Conservation (phyloP, 495 filamentous ascomycete genomes). For the Xeromyces bisporus region DNA sequence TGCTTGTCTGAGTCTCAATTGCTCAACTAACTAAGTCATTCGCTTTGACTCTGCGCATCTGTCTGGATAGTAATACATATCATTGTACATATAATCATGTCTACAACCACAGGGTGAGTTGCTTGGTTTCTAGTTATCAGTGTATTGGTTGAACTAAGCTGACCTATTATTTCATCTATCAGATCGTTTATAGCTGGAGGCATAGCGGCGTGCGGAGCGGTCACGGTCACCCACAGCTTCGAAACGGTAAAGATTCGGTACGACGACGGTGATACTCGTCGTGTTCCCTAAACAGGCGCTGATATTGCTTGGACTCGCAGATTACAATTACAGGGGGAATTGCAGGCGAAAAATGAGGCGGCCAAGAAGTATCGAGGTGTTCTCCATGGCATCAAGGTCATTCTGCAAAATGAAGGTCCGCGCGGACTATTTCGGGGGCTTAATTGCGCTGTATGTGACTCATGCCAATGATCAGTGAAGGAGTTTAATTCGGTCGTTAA, state of each 20-base stretch:
- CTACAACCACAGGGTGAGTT: conserved; percentile 36
- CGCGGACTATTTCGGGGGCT: conserved; percentile 77
- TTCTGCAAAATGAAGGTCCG: conserved; percentile 79
- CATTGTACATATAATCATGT: too few species aligned
- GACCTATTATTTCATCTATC: too few species aligned
- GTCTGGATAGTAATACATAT: too few species aligned
- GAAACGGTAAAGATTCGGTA: conserved; percentile 98
- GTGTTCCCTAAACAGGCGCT: too few species aligned
- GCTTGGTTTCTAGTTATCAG: too few species aligned
- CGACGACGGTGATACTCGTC: too few species aligned
- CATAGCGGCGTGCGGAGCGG: conserved; percentile 90
- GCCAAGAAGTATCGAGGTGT: conserved; percentile 83
- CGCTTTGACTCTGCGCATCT: too few species aligned
- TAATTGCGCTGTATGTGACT: conserved; percentile 52
- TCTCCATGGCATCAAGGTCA: conserved; percentile 78
- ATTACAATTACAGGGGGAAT: conserved; percentile 91
- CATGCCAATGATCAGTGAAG: not conserved
- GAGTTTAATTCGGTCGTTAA: not conserved
- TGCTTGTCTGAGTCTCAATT: too few species aligned
- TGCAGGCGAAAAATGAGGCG: conserved; percentile 69
- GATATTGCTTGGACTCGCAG: conserved; percentile 20
- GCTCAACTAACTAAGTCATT: too few species aligned
- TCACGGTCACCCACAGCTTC: conserved; percentile 95
- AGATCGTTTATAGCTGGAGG: conserved; percentile 84
- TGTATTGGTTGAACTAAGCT: too few species aligned